Base-by-base conservation (phyloP, 2,329 filamentous ascomycete genomes). In the Cyphellophora europaea region DNA sequence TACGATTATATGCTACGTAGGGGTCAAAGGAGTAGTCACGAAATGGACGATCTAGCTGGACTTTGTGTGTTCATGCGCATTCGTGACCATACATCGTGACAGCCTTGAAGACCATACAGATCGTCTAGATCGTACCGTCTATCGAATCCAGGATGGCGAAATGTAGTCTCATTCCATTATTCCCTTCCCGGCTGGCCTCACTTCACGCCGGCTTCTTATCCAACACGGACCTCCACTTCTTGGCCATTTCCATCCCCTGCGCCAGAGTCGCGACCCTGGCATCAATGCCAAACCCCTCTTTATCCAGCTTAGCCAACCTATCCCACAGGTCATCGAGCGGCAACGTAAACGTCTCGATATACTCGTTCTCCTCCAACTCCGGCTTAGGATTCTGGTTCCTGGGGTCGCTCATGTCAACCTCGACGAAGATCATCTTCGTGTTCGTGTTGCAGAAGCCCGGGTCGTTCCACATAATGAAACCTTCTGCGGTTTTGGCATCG, bases 281-380 rank as follows among this genome's bases (percentile, higher is more conserved):
- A 57, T 91, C 84, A 46, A 91, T 83, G 1, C 80, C 83, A 56
- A 74, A 87, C 0, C 84, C 84, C 44, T 85, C 65, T 2, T 62
- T 15, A 52, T 87, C 82, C 1, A 87, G 63, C 44, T 57, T 69
- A 54, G 75, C 74, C 52, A 78, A 78, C 52, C 81, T 76, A 0
- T 67, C 67, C 63, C 79, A 86, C 25, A 89, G 56, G 11, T 69
- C 63, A 13, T 58, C 62, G 28, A 89, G 53, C 5, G 77, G 78
- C 5, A 85, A 67, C 6, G 72, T 74, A 50, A 89, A 88, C 19
- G 79, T 78, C 54, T 88, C 82, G 51, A 89, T 88, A 53, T 87
- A 88, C 59, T 89, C 83, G 43, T 77, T 79, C 16, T 87, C 82
- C 53, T 89, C 82, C 5, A 88, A 66, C 52, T 81, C 63, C 0